Evolutionary conservation across 345 rosid genomes (phyloP), one percentile per base, ranked within the genome.

Genomic region (Eucalyptus sp.): DNA sequence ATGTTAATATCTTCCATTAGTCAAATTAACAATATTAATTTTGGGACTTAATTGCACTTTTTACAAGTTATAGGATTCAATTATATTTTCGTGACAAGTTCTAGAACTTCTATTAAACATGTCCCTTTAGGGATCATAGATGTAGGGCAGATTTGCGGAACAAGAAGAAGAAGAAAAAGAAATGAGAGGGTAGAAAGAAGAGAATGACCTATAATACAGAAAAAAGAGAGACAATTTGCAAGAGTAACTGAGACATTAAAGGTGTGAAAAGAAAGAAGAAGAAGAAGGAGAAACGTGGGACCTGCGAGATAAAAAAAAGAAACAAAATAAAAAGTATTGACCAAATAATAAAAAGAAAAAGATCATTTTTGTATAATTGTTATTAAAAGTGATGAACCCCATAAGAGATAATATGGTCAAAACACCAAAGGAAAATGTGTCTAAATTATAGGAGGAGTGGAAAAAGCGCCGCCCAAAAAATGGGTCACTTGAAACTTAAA

Each of bases 1-100:
- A 58, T 11, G 3, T 25, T 25, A 25, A 10, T 25, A 58, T 58
- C 0, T 58, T 25, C 4, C 2, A 0, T 25, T 1, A 25, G n/a
- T 24, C 0, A 25, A 58, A 58, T 58, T 58, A 25, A 58, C 0
- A 0, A 3, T 58, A 1, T 58, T 58, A 58, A 58, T 25, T 58
- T 10, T 25, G 10, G 14, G 14, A 58, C n/a, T 58, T 58, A 25
- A 58, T 58, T 58, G 1, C 0, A 58, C 7, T 58, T 58, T 56
- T 25, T 10, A 6, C 2, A 25, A 58, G 7, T 25, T 1, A 10
- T 25, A 25, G 5, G 1, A 56, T 24, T 24, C 1, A 24, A 1
- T 24, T 56, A 20, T 0, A 56, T 24, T 24, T 24, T 56, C 6
- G 0, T 24, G 12, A 9, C 0, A 56, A 24, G 6, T 56, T 56